Evolutionary conservation across 495 filamentous ascomycete species (phyloP), one percentile per base, ranked within the genome.

Genomic region (Aspergillus cavernicola): DNA sequence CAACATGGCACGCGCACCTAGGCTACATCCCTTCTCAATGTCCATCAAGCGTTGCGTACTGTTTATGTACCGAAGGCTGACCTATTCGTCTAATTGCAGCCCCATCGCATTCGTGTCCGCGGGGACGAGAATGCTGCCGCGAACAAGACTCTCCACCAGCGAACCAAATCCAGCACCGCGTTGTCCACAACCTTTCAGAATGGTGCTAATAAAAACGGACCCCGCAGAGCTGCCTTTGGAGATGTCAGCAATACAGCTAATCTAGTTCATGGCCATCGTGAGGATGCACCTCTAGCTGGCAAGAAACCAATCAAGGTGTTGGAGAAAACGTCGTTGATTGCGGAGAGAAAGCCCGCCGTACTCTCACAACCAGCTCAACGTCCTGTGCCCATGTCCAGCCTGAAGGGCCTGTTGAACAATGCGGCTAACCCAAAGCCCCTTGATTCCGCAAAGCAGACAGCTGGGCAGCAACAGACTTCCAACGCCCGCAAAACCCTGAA

Each of bases 121-220:
- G 78, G 84, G 59, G 88, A 90, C 73, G 93, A 97, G 70, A 92
- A 92, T 66, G 75, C 75, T 19, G 75, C 71, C 13, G 55, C 73
- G 40, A 77, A 77, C 56, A 89, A 85, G 65, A 67, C 79, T 23
- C 68, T 87, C 50, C 88, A 90, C 58, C 85, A 92, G 61, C 85
- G 85, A 22, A 86, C 90, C 73, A 95, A 92, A 68, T 93, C 90
- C 0, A 85, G 82, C 8, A 79, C 87, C 18, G 86, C 85, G 38
- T 69, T 91, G 39, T 81, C 78, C 39, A 71, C 74, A 20, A 69
- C 83, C 55, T 57, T 77, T 13, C 73, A 80, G 40, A 78, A 74
- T 16, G 80, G 76, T 44, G 78, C 78, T 24, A 66, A 86, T 44
- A 92, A 87, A 67, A 80, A 80, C 45, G 80, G 77, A 35, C 74